Evolutionary conservation across 352 stramenopile genomes (phyloP).

Genomic region (Blastocystis sp.): DNA sequence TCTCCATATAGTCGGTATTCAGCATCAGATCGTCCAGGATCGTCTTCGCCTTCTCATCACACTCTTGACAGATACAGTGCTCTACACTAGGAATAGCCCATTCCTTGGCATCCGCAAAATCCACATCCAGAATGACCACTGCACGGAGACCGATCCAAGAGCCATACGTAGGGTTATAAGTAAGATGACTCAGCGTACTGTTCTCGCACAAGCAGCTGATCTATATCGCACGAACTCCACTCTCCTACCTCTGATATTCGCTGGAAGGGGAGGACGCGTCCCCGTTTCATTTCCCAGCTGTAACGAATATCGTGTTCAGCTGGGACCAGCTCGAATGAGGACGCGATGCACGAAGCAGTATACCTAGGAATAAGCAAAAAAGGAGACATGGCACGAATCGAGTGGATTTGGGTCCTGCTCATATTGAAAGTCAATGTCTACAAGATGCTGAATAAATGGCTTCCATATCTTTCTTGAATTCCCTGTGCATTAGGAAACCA

Average conservation of each 20-base stretch:
- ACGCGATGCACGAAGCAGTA: neutral
- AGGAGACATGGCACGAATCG: neutral
- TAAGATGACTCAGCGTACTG: constrained; percentile 14
- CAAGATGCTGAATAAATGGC: constrained; percentile 22
- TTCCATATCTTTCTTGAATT: constrained; percentile 21
- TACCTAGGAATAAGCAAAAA: neutral
- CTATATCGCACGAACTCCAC: neutral
- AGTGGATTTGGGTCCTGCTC: constrained; percentile 14
- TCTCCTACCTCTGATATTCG: neutral
- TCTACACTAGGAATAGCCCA: neutral
- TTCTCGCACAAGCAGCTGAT: neutral
- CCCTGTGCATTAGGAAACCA: neutral
- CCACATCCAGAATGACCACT: neutral
- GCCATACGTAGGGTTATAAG: neutral
- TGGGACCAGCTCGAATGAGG: neutral
- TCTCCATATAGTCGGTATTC: neutral
- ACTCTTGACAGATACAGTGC: neutral
- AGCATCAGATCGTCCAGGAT: neutral
- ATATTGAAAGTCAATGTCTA: neutral
- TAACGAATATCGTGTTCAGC: neutral
- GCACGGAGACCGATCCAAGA: constrained; percentile 34
- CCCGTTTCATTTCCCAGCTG: neutral
- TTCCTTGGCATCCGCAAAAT: neutral
- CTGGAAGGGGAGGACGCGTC: constrained; percentile 10
- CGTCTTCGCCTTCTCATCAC: constrained; percentile 19